Evolutionary conservation across 805 yeast species (phyloP).

Genomic region (Blastobotrys chiropterorum): DNA sequence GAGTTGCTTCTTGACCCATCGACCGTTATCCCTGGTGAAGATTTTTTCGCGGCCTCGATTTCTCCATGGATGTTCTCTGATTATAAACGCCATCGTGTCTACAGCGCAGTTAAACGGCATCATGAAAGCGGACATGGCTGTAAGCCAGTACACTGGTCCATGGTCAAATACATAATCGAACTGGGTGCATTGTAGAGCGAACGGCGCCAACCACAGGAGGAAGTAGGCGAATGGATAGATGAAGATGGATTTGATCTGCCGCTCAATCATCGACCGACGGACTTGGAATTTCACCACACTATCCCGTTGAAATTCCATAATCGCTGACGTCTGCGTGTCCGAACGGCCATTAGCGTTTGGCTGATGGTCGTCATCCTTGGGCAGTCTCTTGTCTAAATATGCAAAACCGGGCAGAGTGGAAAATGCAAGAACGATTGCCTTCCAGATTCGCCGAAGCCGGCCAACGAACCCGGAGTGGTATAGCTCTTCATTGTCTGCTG

Average conservation of each 20-base stretch:
- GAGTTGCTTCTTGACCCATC: conserved; percentile 3
- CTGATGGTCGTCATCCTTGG: conserved; percentile 1
- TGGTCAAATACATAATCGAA: conserved; percentile 40
- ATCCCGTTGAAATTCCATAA: conserved; percentile 45
- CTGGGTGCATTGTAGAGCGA: conserved; percentile 57
- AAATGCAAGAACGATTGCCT: conserved; percentile 3
- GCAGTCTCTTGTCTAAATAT: conserved; percentile 7
- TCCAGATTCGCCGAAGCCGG: conserved; percentile 2
- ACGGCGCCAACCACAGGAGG: conserved; percentile 76
- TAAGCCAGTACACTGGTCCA: conserved; percentile 57
- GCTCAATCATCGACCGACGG: conserved; percentile 60
- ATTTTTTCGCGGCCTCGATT: conserved; percentile 11
- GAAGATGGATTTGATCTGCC: conserved; percentile 74
- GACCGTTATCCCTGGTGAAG: conserved; percentile 13
- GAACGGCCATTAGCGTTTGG: neutral
- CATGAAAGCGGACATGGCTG: conserved; percentile 62
- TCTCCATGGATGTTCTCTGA: conserved; percentile 45
- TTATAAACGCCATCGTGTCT: conserved; percentile 67
- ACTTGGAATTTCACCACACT: conserved; percentile 55
- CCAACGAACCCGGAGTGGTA: conserved; percentile 2
- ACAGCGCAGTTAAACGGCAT: conserved; percentile 77
- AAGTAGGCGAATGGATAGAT: conserved; percentile 80
- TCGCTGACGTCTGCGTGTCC: conserved; percentile 14
- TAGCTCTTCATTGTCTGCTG: conserved; percentile 1
- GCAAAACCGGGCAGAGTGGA: conserved; percentile 20